Conservation (phyloP, 495 filamentous ascomycete genomes). For the Lasiosphaeris hirsuta region DNA sequence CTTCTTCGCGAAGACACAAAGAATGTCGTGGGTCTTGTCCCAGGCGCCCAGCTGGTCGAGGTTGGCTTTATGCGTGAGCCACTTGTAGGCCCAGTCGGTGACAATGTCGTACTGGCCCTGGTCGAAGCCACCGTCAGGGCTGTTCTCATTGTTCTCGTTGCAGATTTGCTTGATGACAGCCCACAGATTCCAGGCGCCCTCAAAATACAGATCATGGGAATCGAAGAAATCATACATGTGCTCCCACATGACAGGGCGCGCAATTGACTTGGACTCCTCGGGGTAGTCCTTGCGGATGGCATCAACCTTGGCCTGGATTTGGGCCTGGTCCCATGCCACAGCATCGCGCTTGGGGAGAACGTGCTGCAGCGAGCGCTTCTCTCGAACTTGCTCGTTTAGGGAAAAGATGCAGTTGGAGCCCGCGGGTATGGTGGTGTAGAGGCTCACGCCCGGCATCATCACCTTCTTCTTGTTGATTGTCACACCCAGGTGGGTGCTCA, state of each 20-base stretch:
- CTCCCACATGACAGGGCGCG: slow-evolving; percentile 17
- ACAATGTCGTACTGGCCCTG: background rate
- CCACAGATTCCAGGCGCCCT: slow-evolving; percentile 45
- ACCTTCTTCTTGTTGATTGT: slow-evolving; percentile 6
- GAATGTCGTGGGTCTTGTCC: slow-evolving; percentile 25
- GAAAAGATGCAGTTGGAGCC: slow-evolving; percentile 35
- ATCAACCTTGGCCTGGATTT: slow-evolving; percentile 29
- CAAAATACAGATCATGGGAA: slow-evolving; percentile 43
- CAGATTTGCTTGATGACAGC: slow-evolving; percentile 30
- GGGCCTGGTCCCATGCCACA: slow-evolving; percentile 11
- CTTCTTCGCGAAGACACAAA: slow-evolving; percentile 12
- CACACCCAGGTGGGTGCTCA: background rate
- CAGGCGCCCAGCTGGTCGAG: slow-evolving; percentile 22
- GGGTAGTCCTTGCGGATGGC: slow-evolving; percentile 32
- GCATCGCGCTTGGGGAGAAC: slow-evolving; percentile 23
- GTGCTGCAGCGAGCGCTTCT: slow-evolving; percentile 24
- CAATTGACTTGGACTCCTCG: slow-evolving; percentile 29
- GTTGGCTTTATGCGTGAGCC: slow-evolving; percentile 15
- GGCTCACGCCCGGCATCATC: slow-evolving; percentile 9
- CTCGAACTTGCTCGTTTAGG: slow-evolving; percentile 20
- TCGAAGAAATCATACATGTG: slow-evolving; percentile 54
- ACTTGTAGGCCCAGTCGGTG: slow-evolving; percentile 22
- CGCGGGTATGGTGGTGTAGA: slow-evolving; percentile 30
- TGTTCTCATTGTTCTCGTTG: slow-evolving; percentile 27
- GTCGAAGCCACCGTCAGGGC: background rate